Base-by-base conservation (phyloP, 768 basidiomycete species). In the Lactarius quietus region DNA sequence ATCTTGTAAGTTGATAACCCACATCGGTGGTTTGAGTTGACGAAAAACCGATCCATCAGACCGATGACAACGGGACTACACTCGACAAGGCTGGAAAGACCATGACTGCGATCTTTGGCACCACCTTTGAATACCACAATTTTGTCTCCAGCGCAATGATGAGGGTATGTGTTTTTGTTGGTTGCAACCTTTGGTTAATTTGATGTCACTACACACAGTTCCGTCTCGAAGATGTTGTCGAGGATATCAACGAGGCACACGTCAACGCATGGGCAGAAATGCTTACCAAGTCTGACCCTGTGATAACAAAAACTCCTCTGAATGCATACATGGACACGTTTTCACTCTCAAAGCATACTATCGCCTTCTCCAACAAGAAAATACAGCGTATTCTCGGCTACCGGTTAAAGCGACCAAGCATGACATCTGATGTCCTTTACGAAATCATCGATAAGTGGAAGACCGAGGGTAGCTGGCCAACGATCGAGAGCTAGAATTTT, bases 221-320 rank as follows among this genome's bases (percentile, higher is more conserved):
- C 69, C 81, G 79, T 53, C 79, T 84, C 31, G 87, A 90, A 61
- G 89, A 92, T 68, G 74, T 83, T 45, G 83, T 92, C 8, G 90
- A 93, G 72, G 89, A 92, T 57, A 90, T 92, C 71, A 94, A 93
- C 72, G 91, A 93, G 72, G 83, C 86, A 56, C 92, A 95, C 72
- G 89, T 92, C 36, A 79, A 83, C 59, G 86, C 84, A 14, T 95
- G 93, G 93, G 90, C 86, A 9, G 82, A 90, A 73, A 92, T 95
- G 88, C 82, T 92, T 69, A 76, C 77, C 26, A 84, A 77, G 54
- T 88, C 92, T 39, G 82, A 84, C 43, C 90, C 90, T 29, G 88
- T 88, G 3, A 80, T 92, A 63, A 79, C 82, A 15, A 87, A 89
- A 64, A 86, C 89, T 0, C 90, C 88, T 1, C 76, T 93, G 66